Conservation (phyloP, 2,329 filamentous ascomycete genomes). For the Parafenestella ontariensis region DNA sequence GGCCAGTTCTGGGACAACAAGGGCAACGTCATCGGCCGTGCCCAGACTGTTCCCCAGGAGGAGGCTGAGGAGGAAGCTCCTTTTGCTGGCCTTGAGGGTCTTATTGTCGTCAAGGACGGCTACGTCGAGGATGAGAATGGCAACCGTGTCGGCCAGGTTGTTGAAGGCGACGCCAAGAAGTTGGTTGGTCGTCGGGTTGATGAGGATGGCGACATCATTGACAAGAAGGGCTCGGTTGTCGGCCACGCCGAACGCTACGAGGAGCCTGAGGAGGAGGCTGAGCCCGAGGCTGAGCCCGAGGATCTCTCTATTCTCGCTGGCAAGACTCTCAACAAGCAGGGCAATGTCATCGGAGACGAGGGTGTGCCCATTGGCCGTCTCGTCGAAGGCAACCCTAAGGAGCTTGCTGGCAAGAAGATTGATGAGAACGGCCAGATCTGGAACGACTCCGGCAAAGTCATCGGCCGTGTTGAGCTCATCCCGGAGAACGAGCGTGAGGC, state of each 20-base stretch:
- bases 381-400: constrained; percentile 69
- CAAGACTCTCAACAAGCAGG: constrained; percentile 59
- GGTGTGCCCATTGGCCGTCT: constrained; percentile 66
- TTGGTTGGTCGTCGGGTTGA: constrained; percentile 59
- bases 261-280: constrained; percentile 67
- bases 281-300: constrained; percentile 51
- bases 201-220: constrained; percentile 61
- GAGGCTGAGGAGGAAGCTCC: constrained; percentile 57
- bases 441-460: constrained; percentile 74
- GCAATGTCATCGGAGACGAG: constrained; percentile 58
- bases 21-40: constrained; percentile 60
- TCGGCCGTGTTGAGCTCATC: constrained; percentile 72
- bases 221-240: constrained; percentile 61
- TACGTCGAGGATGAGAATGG: constrained; percentile 59
- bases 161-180: constrained; percentile 60
- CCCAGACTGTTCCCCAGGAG: constrained; percentile 56
- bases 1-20: constrained; percentile 63
- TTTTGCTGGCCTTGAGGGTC: constrained; percentile 60
- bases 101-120: constrained; percentile 58
- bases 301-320: constrained; percentile 57
- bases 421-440: constrained; percentile 75
- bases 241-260: constrained; percentile 64
- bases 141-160: constrained; percentile 57
- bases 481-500: constrained; percentile 67
- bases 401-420: constrained; percentile 71